Percentiles rank a stretch among this genome's conserved stretches.
Evolutionary conservation across 1,284 basidiomycete genomes (phyloP).

Genomic region (Cutaneotrichosporon curvatum): DNA sequence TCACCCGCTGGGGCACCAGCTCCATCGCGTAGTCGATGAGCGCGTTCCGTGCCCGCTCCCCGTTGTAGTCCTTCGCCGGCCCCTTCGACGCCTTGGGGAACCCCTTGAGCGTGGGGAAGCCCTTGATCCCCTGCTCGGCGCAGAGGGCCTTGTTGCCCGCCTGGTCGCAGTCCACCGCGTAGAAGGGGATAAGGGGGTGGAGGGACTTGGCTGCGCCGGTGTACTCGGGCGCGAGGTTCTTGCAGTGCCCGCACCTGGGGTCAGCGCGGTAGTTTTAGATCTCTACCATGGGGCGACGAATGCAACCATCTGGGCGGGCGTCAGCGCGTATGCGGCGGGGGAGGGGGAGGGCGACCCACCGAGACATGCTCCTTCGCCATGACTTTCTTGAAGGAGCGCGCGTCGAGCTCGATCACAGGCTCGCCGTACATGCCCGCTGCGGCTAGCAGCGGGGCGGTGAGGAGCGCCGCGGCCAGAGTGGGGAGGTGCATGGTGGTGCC

Average conservation of each 20-base stretch:
- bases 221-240: slow-evolving; percentile 77
- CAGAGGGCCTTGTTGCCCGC: slow-evolving; percentile 73
- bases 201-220: slow-evolving; percentile 71
- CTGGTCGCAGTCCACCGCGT: slow-evolving; percentile 87
- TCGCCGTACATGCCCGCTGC: slow-evolving; percentile 68
- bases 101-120: slow-evolving; percentile 87
- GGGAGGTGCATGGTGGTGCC: slow-evolving; percentile 12
- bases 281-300: slow-evolving; percentile 84
- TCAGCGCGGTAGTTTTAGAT: background rate
- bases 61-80: slow-evolving; percentile 62
- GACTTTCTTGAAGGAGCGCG: slow-evolving; percentile 62
- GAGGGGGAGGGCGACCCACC: slow-evolving; percentile 16
- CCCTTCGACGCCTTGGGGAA: slow-evolving; percentile 66
- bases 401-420: slow-evolving; percentile 66
- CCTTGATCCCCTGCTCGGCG: slow-evolving; percentile 74
- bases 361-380: slow-evolving; percentile 67
- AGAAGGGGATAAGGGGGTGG: slow-evolving; percentile 75
- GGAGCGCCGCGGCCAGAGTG: slow-evolving; percentile 5
- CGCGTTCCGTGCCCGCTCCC: slow-evolving; percentile 64
- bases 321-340: background rate
- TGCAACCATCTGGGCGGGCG: slow-evolving; percentile 55
- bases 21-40: slow-evolving; percentile 71
- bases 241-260: slow-evolving; percentile 59
- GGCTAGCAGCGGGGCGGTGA: slow-evolving; percentile 42
- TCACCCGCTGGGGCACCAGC: slow-evolving; percentile 61